Percentiles rank a stretch among this genome's conserved stretches.
Evolutionary conservation across 176 grass and related monocot species (phyloP).

Genomic region (Paspalum vaginatum): DNA sequence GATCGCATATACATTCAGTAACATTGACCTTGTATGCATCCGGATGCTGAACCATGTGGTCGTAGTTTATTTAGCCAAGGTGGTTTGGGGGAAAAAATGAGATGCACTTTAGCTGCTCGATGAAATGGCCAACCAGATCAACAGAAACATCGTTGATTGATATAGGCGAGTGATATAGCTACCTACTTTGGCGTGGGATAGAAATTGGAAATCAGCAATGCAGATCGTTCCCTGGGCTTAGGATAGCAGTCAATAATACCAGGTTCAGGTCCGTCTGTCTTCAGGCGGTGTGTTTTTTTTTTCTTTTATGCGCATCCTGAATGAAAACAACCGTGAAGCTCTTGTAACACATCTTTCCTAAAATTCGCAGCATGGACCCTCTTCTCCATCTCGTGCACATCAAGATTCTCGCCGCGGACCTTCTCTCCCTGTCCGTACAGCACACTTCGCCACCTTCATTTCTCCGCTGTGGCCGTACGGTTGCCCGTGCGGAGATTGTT

Average conservation of each 20-base stretch:
- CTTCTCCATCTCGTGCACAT: conserved; percentile 45
- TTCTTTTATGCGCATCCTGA: background rate
- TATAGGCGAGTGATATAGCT: background rate
- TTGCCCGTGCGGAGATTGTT: conserved; percentile 56
- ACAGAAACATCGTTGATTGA: background rate
- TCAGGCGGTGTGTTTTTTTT: background rate
- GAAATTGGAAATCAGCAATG: background rate
- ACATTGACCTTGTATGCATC: background rate
- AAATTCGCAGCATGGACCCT: conserved; percentile 42
- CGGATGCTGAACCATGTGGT: no score
- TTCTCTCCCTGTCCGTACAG: conserved; percentile 52
- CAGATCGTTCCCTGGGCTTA: background rate
- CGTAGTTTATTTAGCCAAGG: background rate
- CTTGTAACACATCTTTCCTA: background rate
- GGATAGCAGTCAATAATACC: no score
- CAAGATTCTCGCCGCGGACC: conserved; percentile 70
- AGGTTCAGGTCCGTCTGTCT: background rate
- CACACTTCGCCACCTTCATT: conserved; percentile 45
- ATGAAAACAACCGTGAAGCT: conserved; percentile 1
- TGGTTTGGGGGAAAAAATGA: background rate
- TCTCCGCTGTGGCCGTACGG: conserved; percentile 30
- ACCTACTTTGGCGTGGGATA: background rate
- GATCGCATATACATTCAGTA: background rate
- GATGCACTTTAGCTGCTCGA: conserved; percentile 17
- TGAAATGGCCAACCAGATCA: background rate